Conservation (phyloP, 2,329 filamentous ascomycete species). For the Zelopaecilomyces penicillatus region DNA sequence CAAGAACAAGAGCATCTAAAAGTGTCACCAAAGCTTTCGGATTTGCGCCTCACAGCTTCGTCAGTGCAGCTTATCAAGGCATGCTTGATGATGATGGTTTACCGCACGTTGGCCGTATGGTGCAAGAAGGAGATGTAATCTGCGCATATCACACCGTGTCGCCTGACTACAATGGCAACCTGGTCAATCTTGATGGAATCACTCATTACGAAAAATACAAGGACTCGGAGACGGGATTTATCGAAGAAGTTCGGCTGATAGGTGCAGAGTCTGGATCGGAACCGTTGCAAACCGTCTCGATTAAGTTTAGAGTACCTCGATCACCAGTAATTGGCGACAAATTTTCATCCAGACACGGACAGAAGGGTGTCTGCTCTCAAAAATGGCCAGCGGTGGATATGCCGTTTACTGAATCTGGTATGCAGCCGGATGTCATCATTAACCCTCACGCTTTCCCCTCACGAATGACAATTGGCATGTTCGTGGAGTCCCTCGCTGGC, state of each 20-base stretch:
- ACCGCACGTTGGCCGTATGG: constrained; percentile 67
- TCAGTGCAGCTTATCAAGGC: constrained; percentile 61
- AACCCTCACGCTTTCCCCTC: constrained; percentile 99
- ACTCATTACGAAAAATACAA: constrained; percentile 94
- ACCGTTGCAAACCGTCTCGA: constrained; percentile 76
- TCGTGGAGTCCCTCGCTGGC: constrained; percentile 91
- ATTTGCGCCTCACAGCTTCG: constrained; percentile 69
- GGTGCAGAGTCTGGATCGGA: constrained; percentile 77
- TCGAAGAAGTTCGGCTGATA: constrained; percentile 88
- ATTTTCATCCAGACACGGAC: constrained; percentile 95
- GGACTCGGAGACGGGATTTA: constrained; percentile 76
- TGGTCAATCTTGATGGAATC: constrained; percentile 76
- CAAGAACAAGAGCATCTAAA: constrained; percentile 55
- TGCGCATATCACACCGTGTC: constrained; percentile 86
- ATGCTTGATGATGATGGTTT: constrained; percentile 83
- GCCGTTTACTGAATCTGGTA: constrained; percentile 94
- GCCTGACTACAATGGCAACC: constrained; percentile 66
- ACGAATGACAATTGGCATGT: constrained; percentile 99
- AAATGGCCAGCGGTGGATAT: constrained; percentile 92
- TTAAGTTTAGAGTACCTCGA: constrained; percentile 88
- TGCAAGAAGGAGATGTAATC: constrained; percentile 75
- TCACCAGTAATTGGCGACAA: constrained; percentile 95
- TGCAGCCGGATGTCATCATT: constrained; percentile 96
- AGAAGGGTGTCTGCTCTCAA: constrained; percentile 94
- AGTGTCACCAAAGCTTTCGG: constrained; percentile 79